These are phyloP conservation scores for Dactylellina parvicollis DNA, from an alignment of 2,329 filamentous ascomycete species.

Conservation along the genomic window DNA sequence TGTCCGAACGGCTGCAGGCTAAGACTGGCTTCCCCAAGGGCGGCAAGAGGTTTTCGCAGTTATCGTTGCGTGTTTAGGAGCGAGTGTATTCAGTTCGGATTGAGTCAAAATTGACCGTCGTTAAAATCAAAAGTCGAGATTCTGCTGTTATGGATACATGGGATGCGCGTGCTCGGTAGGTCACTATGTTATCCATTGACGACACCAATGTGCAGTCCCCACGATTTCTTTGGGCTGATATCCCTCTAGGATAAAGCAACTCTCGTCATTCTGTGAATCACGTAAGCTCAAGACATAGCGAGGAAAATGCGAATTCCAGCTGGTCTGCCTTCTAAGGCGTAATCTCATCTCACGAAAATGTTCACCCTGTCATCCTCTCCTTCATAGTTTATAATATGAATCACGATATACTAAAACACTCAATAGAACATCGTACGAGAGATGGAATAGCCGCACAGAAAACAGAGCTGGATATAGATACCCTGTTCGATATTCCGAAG, in stretches of 20 bases:
- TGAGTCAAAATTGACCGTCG: no score
- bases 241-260: neutral
- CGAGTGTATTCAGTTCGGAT: no score
- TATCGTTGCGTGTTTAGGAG: no score
- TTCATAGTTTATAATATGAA: constrained; percentile 11
- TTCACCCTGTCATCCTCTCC: constrained; percentile 3
- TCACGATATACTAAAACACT: constrained; percentile 1
- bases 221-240: neutral
- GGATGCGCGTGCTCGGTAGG: no score
- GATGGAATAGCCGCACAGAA: neutral
- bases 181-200: no score
- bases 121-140: no score
- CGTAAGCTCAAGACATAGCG: constrained; percentile 13
- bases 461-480: neutral
- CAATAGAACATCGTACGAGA: neutral
- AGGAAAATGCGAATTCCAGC: constrained; percentile 5
- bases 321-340: constrained; percentile 41
- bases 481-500: neutral
- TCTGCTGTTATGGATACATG: no score
- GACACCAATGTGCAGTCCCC: neutral
- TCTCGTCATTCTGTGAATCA: constrained; percentile 8
- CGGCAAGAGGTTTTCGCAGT: no score
- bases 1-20: no score
- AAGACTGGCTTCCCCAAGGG: no score
- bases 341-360: constrained; percentile 17